A percentile compares a stretch with the other conserved stretches of the same genome.
phyloP scores from a whole-genome alignment of 495 filamentous ascomycete genomes.

The Chaetomidium leptoderma region DNA sequence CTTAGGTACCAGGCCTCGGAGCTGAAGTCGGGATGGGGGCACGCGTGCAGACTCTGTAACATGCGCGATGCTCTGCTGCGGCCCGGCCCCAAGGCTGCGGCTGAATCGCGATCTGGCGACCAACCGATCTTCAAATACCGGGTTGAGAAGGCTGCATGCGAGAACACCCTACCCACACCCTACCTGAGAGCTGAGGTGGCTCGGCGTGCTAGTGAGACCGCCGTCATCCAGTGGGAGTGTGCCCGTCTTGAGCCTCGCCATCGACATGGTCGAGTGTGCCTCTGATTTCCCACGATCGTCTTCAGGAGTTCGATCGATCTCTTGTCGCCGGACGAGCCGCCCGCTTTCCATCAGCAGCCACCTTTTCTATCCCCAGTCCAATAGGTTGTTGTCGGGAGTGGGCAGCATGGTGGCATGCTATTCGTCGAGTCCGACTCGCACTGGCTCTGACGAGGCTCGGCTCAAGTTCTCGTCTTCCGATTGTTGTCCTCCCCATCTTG shows the following conservation, averaged over 20 bases:
- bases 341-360: no score
- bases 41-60: neutral
- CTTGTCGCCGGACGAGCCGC: no score
- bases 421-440: no score
- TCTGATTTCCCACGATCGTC: no score
- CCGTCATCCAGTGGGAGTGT: neutral
- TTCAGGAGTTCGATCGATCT: no score
- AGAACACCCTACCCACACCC: constrained; percentile 9
- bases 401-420: no score
- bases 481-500: no score
- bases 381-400: no score
- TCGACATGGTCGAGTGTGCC: neutral
- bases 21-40: neutral
- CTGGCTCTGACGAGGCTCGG: no score
- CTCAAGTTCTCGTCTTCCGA: no score
- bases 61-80: neutral
- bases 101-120: neutral
- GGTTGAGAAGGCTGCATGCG: neutral
- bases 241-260: constrained; percentile 1
- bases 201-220: neutral
- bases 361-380: no score
- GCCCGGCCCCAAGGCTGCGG: constrained; percentile 11
- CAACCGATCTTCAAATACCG: constrained; percentile 6
- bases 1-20: neutral
- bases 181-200: neutral